Evolutionary conservation across 768 basidiomycete species (phyloP).

Genomic region (Gautieria morchelliformis): DNA sequence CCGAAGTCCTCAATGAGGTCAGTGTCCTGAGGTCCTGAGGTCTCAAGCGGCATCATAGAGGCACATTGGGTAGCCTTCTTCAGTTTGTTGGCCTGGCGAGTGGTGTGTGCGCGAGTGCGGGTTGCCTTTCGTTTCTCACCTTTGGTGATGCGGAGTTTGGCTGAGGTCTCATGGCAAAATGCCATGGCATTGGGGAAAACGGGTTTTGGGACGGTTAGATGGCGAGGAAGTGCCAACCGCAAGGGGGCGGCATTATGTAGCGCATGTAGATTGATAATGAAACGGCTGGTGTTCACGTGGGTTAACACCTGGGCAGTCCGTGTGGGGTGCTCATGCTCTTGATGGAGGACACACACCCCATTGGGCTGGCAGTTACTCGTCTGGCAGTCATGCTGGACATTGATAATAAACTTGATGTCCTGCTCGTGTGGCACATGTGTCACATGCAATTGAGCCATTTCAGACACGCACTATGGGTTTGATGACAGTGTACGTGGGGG

Average conservation of each 20-base stretch:
- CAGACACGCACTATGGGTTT: neutral
- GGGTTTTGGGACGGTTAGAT: slow-evolving; percentile 1
- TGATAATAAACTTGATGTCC: neutral
- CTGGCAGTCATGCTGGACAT: slow-evolving; percentile 1
- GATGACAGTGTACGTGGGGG: too few relatives aligned
- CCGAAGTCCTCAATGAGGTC: too few relatives aligned
- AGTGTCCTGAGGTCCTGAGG: too few relatives aligned
- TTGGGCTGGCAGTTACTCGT: neutral
- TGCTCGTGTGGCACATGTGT: neutral
- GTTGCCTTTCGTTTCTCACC: neutral
- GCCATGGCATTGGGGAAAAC: neutral
- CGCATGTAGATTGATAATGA: slow-evolving; percentile 12
- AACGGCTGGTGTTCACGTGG: slow-evolving; percentile 12
- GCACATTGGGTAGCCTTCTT: neutral
- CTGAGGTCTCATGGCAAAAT: neutral
- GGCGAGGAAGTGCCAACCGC: slow-evolving; percentile 3
- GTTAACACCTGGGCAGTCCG: neutral
- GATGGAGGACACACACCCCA: neutral
- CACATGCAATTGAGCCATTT: neutral
- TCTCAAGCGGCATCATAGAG: too few relatives aligned
- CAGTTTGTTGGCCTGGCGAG: neutral
- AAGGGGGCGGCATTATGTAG: slow-evolving; percentile 8
- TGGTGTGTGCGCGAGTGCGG: neutral
- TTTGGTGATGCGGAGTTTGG: neutral
- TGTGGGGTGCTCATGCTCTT: slow-evolving; percentile 10